Evolutionary conservation across 2,329 filamentous ascomycete species (phyloP).

Genomic region (Talaromyces islandicus): DNA sequence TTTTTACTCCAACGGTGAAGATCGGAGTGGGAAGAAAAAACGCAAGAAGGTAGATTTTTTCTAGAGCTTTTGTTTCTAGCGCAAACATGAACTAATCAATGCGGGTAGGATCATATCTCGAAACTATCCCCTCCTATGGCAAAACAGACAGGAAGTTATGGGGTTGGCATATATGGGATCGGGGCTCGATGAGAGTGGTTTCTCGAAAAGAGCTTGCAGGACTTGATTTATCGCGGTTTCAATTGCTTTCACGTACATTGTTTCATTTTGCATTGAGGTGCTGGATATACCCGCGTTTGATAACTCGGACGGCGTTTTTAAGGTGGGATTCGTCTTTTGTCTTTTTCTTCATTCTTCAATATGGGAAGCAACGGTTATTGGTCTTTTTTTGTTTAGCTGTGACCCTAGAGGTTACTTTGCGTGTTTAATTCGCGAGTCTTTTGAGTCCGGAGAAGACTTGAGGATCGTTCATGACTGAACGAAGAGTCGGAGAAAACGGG

Average conservation of each 20-base stretch:
- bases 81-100: slow-evolving; percentile 6
- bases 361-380: background rate
- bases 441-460: background rate
- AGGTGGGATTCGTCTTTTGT: slow-evolving; percentile 13
- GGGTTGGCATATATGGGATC: slow-evolving; percentile 41
- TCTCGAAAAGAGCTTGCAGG: background rate
- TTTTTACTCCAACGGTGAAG: slow-evolving; percentile 40
- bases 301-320: slow-evolving; percentile 35
- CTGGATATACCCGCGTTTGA: slow-evolving; percentile 45
- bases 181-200: slow-evolving; percentile 32
- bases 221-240: slow-evolving; percentile 3
- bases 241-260: slow-evolving; percentile 13
- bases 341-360: slow-evolving; percentile 1
- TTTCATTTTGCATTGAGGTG: slow-evolving; percentile 40
- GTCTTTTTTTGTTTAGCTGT: background rate
- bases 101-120: slow-evolving; percentile 33
- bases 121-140: slow-evolving; percentile 34
- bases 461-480: background rate
- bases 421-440: background rate
- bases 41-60: slow-evolving; percentile 38
- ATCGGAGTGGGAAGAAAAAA: slow-evolving; percentile 36
- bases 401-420: background rate
- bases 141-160: slow-evolving; percentile 37
- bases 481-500: background rate
- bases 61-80: background rate